These are phyloP conservation scores for Fusarium sp. DNA, from an alignment of 2,329 filamentous ascomycete genomes.

Conservation along the genomic window DNA sequence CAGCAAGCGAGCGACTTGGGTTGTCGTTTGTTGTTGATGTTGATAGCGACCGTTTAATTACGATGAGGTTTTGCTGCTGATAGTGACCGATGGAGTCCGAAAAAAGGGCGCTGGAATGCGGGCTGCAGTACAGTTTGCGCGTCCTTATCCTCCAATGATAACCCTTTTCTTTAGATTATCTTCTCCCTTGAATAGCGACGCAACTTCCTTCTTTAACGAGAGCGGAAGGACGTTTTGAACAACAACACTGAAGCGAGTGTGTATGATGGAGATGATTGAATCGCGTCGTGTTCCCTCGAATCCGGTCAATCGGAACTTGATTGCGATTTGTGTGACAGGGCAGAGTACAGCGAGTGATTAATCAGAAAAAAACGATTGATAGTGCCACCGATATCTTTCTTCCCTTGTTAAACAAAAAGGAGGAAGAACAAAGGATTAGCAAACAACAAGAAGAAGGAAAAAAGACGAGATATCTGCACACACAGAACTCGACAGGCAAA, in stretches of 20 bases:
- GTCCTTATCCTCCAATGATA: slow-evolving; percentile 13
- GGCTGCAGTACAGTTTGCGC: slow-evolving; percentile 38
- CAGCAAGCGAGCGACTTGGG: slow-evolving; percentile 38
- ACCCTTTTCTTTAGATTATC: not conserved
- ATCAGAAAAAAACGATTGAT: slow-evolving; percentile 24
- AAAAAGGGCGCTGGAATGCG: slow-evolving; percentile 39
- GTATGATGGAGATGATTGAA: not conserved
- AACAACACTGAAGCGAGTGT: slow-evolving; percentile 7
- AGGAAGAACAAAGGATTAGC: slow-evolving; percentile 15
- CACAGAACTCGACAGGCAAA: slow-evolving; percentile 17
- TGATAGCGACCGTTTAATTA: slow-evolving; percentile 21
- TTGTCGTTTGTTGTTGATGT: slow-evolving; percentile 17
- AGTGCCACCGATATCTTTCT: slow-evolving; percentile 24
- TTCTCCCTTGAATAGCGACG: slow-evolving; percentile 10
- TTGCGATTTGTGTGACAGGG: slow-evolving; percentile 27
- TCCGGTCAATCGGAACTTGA: slow-evolving; percentile 33
- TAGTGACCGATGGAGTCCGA: slow-evolving; percentile 1
- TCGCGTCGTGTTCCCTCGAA: slow-evolving; percentile 21
- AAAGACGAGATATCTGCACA: slow-evolving; percentile 21
- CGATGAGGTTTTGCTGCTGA: slow-evolving; percentile 19
- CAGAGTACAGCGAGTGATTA: slow-evolving; percentile 32
- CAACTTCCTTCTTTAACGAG: slow-evolving; percentile 24
- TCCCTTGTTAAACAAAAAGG: not conserved
- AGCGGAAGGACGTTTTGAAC: slow-evolving; percentile 10
- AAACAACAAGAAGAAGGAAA: slow-evolving; percentile 19